Conservation (phyloP, 495 filamentous ascomycete species). For the Penicillium longicatenatum region DNA sequence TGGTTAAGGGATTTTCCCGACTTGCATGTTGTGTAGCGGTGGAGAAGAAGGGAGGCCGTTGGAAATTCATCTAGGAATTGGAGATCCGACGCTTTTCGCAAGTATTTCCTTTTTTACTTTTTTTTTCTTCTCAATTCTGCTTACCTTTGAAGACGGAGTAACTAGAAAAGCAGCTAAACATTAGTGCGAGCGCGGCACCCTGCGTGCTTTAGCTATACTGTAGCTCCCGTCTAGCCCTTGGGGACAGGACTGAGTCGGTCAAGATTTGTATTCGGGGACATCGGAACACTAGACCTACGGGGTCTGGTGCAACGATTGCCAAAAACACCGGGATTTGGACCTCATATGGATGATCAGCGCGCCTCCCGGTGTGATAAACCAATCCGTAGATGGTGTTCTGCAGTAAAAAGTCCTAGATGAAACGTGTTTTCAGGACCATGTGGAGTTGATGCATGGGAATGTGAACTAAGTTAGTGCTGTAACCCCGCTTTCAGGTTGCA, state of each 20-base stretch:
- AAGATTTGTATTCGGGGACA: background rate
- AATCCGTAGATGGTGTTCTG: background rate
- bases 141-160: background rate
- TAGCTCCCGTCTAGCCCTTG: conserved; percentile 1
- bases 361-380: background rate
- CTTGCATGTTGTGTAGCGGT: background rate
- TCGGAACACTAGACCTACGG: no score
- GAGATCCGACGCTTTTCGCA: background rate
- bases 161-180: background rate
- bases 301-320: background rate
- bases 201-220: background rate
- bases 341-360: background rate
- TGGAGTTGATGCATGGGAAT: background rate
- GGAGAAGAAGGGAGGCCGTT: background rate
- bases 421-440: background rate
- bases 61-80: background rate
- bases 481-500: background rate
- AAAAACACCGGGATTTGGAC: background rate
- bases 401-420: background rate
- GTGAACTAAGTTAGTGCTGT: background rate
- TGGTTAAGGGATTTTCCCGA: background rate
- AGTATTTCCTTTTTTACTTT: background rate
- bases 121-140: background rate
- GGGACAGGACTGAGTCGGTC: background rate
- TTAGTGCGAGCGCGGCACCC: background rate